Percentiles rank a stretch among this genome's conserved stretches.
Conservation (phyloP, 805 yeast species). For the Saccharomycopsis sp. region DNA sequence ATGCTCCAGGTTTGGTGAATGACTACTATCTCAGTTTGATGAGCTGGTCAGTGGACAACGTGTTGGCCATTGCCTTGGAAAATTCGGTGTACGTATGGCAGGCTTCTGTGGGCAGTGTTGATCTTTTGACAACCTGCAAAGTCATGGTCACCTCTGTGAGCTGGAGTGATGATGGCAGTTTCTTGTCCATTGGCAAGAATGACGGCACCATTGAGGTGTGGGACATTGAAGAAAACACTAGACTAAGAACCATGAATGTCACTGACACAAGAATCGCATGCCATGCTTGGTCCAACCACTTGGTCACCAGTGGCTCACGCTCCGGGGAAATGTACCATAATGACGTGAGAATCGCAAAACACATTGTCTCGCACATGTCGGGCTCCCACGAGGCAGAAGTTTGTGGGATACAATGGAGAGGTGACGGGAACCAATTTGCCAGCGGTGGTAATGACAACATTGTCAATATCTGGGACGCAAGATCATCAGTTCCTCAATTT, state of each 20-base stretch:
- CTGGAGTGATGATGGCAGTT: slow-evolving; percentile 90
- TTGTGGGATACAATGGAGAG: slow-evolving; percentile 82
- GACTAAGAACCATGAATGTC: slow-evolving; percentile 67
- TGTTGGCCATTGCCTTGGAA: slow-evolving; percentile 82
- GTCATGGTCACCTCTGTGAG: slow-evolving; percentile 57
- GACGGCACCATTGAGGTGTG: slow-evolving; percentile 86
- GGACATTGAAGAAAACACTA: slow-evolving; percentile 76
- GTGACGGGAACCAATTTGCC: slow-evolving; percentile 78
- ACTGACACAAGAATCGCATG: slow-evolving; percentile 72
- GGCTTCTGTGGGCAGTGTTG: slow-evolving; percentile 73
- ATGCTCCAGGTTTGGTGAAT: slow-evolving; percentile 91
- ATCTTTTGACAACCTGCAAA: slow-evolving; percentile 53
- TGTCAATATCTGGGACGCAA: slow-evolving; percentile 88
- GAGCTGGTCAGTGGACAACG: slow-evolving; percentile 79
- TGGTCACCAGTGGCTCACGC: slow-evolving; percentile 79
- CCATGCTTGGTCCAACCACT: slow-evolving; percentile 76
- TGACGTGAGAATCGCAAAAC: slow-evolving; percentile 81
- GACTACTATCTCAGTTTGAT: slow-evolving; percentile 84
- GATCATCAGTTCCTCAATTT: slow-evolving; percentile 55
- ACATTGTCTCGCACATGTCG: slow-evolving; percentile 50
- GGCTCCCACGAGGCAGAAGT: slow-evolving; percentile 74
- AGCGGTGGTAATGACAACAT: slow-evolving; percentile 93
- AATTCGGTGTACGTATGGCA: slow-evolving; percentile 86
- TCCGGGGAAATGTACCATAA: slow-evolving; percentile 79
- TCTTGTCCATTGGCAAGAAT: slow-evolving; percentile 72